Evolutionary conservation across 1,284 basidiomycete genomes (phyloP).

Genomic region (Termitomyces sp.): DNA sequence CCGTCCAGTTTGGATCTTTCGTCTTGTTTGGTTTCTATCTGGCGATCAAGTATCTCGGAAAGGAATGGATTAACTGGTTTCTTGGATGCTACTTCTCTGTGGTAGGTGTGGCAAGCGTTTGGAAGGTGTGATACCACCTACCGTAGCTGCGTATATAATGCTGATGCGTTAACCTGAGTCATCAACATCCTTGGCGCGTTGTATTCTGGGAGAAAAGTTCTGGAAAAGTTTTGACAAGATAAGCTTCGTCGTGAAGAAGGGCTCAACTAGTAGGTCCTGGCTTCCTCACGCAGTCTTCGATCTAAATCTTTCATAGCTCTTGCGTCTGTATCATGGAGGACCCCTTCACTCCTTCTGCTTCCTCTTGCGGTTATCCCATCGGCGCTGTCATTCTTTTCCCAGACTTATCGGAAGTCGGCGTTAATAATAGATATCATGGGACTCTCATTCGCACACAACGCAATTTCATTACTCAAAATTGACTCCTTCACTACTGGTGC

Average conservation of each 20-base stretch:
- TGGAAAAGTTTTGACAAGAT: constrained; percentile 53
- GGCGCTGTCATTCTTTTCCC: constrained; percentile 56
- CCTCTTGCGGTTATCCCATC: constrained; percentile 67
- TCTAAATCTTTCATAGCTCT: constrained; percentile 19
- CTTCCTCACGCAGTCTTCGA: neutral
- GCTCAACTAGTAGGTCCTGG: constrained; percentile 35
- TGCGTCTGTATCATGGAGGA: constrained; percentile 48
- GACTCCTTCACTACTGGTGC: constrained; percentile 90
- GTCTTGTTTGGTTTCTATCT: constrained; percentile 65
- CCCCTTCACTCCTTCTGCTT: constrained; percentile 61
- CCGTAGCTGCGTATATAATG: neutral
- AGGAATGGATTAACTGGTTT: constrained; percentile 78
- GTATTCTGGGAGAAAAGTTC: constrained; percentile 36
- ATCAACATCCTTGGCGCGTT: constrained; percentile 42
- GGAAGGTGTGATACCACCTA: constrained; percentile 46
- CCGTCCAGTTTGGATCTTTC: constrained; percentile 55
- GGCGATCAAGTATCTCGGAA: constrained; percentile 73
- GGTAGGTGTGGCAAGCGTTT: constrained; percentile 61
- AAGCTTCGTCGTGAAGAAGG: constrained; percentile 41
- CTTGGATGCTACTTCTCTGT: constrained; percentile 75
- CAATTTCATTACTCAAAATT: constrained; percentile 77
- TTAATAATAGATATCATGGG: constrained; percentile 79
- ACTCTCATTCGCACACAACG: constrained; percentile 81
- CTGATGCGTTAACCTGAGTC: constrained; percentile 32
- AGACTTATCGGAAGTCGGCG: constrained; percentile 53